phyloP scores from a whole-genome alignment of 192 early-diverging fungal genomes.

The Coemansia sp. region DNA sequence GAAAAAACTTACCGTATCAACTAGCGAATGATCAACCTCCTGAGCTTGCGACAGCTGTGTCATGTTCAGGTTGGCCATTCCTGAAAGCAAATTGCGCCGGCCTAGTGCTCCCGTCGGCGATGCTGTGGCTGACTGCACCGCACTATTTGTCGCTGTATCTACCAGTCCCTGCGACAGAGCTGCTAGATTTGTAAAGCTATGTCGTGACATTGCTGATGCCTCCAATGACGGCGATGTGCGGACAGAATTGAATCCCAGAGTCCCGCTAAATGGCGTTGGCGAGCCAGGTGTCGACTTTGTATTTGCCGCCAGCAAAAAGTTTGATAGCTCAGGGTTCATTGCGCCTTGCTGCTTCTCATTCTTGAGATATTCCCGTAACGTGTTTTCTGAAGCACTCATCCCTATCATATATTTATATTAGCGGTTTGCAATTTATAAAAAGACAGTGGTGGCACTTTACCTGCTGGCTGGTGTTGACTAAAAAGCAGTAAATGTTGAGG shows the following conservation, averaged over 20 bases:
- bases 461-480: too few species aligned
- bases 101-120: conserved; percentile 23
- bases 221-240: conserved; percentile 33
- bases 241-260: conserved; percentile 42
- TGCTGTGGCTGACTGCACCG: conserved; percentile 44
- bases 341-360: too few species aligned
- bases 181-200: conserved; percentile 30
- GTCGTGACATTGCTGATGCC: conserved; percentile 1
- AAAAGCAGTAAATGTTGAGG: too few species aligned
- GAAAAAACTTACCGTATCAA: conserved; percentile 15
- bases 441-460: too few species aligned
- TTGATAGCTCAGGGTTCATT: conserved; percentile 18
- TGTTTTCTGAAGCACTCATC: too few species aligned
- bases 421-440: too few species aligned
- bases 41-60: conserved; percentile 36
- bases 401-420: too few species aligned
- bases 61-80: conserved; percentile 48
- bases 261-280: conserved; percentile 18
- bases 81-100: conserved; percentile 22
- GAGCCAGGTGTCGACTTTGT: conserved; percentile 43
- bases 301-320: conserved; percentile 21
- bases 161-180: conserved; percentile 22
- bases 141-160: conserved; percentile 26
- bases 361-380: too few species aligned
- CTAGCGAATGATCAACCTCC: neutral